A percentile compares a stretch with the other conserved stretches of the same genome.
Evolutionary conservation across 1,284 basidiomycete genomes (phyloP).

Genomic region (Rhodotorula sp.): DNA sequence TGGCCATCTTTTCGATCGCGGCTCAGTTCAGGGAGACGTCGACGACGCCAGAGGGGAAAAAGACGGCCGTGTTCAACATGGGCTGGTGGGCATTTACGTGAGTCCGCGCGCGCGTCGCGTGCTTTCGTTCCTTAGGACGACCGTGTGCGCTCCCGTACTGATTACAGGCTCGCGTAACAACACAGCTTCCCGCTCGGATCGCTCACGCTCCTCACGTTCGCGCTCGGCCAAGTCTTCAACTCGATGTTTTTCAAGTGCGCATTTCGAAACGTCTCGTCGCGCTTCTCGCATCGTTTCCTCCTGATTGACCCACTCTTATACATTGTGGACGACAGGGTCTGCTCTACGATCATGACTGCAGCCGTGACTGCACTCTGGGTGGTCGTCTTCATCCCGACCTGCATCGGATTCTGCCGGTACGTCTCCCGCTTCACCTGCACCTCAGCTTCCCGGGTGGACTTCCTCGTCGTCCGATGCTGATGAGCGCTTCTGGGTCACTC

Average conservation of each 20-base stretch:
- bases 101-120: not conserved
- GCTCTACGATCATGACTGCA: slow-evolving; percentile 37
- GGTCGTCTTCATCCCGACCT: slow-evolving; percentile 35
- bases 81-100: slow-evolving; percentile 33
- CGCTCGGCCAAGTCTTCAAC: slow-evolving; percentile 40
- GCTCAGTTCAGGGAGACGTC: slow-evolving; percentile 21
- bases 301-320: no score
- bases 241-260: slow-evolving; percentile 43
- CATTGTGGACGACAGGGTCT: slow-evolving; percentile 23
- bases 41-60: not conserved
- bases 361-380: slow-evolving; percentile 31
- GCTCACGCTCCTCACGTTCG: slow-evolving; percentile 43
- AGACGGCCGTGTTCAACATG: slow-evolving; percentile 37
- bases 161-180: not conserved
- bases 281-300: no score
- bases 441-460: not conserved
- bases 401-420: slow-evolving; percentile 17
- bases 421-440: not conserved
- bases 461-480: not conserved
- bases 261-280: no score
- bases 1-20: slow-evolving; percentile 37
- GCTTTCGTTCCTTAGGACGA: not conserved
- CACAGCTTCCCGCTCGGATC: slow-evolving; percentile 41
- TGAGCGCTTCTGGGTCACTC: not conserved
- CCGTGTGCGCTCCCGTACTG: no score